Conservation (phyloP, 2,329 filamentous ascomycete species). For the Hymenoscyphus linearis region DNA sequence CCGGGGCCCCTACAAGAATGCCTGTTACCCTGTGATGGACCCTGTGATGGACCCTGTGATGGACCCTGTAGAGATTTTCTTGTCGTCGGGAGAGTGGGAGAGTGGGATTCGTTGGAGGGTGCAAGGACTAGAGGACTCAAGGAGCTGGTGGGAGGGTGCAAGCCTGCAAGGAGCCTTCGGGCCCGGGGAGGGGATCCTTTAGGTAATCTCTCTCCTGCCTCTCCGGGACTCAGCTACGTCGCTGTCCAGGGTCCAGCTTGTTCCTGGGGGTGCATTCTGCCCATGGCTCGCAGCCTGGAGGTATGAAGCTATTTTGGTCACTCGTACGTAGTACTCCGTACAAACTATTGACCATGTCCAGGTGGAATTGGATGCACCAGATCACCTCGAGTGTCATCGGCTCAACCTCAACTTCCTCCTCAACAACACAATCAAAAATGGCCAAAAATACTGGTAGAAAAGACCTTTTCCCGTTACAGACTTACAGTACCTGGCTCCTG, state of each 20-base stretch:
- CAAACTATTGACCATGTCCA: neutral
- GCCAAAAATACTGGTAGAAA: no score
- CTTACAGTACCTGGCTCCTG: neutral
- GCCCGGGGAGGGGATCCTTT: neutral
- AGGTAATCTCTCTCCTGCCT: neutral
- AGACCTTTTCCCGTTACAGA: neutral
- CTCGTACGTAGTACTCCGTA: neutral
- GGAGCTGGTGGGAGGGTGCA: no score
- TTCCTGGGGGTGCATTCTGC: neutral
- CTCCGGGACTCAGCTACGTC: neutral
- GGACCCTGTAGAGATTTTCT: neutral
- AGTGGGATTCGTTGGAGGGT: constrained; percentile 1
- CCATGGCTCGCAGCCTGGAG: neutral
- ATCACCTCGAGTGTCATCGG: no score
- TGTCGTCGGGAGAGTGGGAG: neutral
- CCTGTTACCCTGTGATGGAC: no score
- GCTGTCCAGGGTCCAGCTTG: neutral
- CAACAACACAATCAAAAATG: no score
- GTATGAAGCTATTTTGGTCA: constrained; percentile 2
- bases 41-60: no score
- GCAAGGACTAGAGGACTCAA: neutral
- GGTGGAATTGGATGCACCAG: neutral
- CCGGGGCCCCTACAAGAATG: neutral
- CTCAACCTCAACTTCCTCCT: no score
- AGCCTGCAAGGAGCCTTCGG: no score